Conservation (phyloP, 2,329 filamentous ascomycete genomes). For the Stagonosporopsis chrysanthemi region DNA sequence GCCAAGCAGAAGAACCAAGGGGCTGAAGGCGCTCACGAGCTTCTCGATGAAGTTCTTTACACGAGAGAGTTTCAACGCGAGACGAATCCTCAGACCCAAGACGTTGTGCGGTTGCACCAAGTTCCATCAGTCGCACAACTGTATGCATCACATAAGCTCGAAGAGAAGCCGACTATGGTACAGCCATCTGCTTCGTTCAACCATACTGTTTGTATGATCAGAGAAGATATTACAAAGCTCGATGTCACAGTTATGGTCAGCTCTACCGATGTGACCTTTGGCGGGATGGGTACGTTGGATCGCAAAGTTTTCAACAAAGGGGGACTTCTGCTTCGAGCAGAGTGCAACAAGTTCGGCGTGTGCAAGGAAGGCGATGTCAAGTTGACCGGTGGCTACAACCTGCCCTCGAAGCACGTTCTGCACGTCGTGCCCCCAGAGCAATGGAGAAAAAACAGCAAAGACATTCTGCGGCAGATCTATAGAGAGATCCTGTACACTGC, state of each 20-base stretch:
- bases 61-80: constrained; percentile 34
- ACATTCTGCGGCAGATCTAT: constrained; percentile 40
- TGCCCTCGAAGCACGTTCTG: constrained; percentile 41
- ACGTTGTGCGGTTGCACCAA: constrained; percentile 33
- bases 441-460: constrained; percentile 33
- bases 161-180: constrained; percentile 33
- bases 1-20: constrained; percentile 27
- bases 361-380: constrained; percentile 42
- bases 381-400: constrained; percentile 33
- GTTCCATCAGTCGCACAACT: constrained; percentile 38
- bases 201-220: constrained; percentile 36
- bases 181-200: constrained; percentile 36
- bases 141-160: constrained; percentile 37
- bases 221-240: constrained; percentile 46
- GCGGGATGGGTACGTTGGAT: constrained; percentile 41
- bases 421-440: constrained; percentile 41
- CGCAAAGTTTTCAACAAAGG: constrained; percentile 42
- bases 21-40: constrained; percentile 23
- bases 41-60: constrained; percentile 38
- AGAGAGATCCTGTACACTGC: constrained; percentile 37
- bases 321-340: constrained; percentile 33
- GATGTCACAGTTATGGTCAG: constrained; percentile 46
- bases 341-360: constrained; percentile 31
- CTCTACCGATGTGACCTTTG: constrained; percentile 37
- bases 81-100: constrained; percentile 12